Conservation (phyloP, 2,329 filamentous ascomycete genomes). For the Trichophaea hybrida region DNA sequence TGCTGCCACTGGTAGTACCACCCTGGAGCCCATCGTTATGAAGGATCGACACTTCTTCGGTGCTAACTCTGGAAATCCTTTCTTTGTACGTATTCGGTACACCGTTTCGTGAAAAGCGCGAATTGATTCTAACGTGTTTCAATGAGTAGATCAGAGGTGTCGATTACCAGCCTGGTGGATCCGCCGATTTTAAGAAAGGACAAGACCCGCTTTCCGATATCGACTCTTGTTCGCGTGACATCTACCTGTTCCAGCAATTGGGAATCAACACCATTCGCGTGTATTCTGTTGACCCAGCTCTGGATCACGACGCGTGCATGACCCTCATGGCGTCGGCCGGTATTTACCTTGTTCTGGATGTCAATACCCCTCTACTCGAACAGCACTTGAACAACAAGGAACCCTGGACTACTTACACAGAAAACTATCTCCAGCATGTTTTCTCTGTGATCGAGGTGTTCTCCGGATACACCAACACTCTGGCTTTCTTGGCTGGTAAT, state of each 20-base stretch:
- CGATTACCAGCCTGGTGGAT: slow-evolving; percentile 55
- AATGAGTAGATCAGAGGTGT: slow-evolving; percentile 41
- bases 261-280: slow-evolving; percentile 36
- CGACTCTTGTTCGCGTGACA: slow-evolving; percentile 25
- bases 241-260: slow-evolving; percentile 32
- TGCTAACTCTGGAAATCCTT: slow-evolving; percentile 17
- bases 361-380: slow-evolving; percentile 22
- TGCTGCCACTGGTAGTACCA: background rate
- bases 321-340: slow-evolving; percentile 26
- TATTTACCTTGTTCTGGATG: slow-evolving; percentile 28
- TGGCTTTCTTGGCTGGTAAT: slow-evolving; percentile 54
- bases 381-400: slow-evolving; percentile 25
- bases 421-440: slow-evolving; percentile 25
- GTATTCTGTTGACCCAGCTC: slow-evolving; percentile 27
- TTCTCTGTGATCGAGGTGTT: slow-evolving; percentile 47
- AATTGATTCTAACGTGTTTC: slow-evolving; percentile 2
- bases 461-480: slow-evolving; percentile 49
- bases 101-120: background rate
- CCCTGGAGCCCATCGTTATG: slow-evolving; percentile 17
- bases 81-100: slow-evolving; percentile 20
- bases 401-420: slow-evolving; percentile 27
- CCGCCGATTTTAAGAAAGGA: slow-evolving; percentile 33
- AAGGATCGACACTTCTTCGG: slow-evolving; percentile 22
- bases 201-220: slow-evolving; percentile 25
- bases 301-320: slow-evolving; percentile 27